Evolutionary conservation across 768 basidiomycete species (phyloP).

Genomic region (Mrakia gelida): DNA sequence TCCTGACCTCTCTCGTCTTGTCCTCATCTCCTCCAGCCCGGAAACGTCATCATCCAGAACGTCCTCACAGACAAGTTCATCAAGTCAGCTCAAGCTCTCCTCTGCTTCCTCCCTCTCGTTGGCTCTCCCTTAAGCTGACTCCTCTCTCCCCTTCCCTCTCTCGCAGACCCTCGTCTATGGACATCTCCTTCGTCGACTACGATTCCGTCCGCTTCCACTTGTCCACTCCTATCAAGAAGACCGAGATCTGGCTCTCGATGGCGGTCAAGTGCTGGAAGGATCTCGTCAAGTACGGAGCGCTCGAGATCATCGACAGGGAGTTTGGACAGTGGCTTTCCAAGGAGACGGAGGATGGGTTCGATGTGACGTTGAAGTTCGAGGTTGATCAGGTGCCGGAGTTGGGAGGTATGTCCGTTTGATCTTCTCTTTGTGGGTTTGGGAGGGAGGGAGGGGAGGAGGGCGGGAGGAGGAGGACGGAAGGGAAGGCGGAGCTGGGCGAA

Average conservation of each 20-base stretch:
- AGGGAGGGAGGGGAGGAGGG: not conserved
- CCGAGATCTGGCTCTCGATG: constrained; percentile 82
- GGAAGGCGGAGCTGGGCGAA: not conserved
- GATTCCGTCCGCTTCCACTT: constrained; percentile 94
- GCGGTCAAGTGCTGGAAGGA: constrained; percentile 96
- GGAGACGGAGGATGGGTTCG: constrained; percentile 69
- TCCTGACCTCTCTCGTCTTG: constrained; percentile 27
- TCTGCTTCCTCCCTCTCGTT: not conserved
- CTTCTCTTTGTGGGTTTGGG: not conserved
- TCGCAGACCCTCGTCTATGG: constrained; percentile 76
- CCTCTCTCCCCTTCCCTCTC: constrained; percentile 1
- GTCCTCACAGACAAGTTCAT: constrained; percentile 78
- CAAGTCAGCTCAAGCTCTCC: constrained; percentile 57
- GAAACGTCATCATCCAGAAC: constrained; percentile 88
- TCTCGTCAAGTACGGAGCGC: constrained; percentile 77
- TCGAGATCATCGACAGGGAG: constrained; percentile 71
- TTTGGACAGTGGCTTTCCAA: constrained; percentile 63
- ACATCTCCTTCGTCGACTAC: constrained; percentile 96
- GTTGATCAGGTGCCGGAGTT: constrained; percentile 77
- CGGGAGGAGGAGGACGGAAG: not conserved
- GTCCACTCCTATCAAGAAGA: constrained; percentile 69
- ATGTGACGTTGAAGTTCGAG: constrained; percentile 81
- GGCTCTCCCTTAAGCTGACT: not conserved
- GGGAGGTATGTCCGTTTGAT: constrained; percentile 56
- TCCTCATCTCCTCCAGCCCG: constrained; percentile 50